Evolutionary conservation across 306 rosid genomes (phyloP).

Genomic region (Quercus aquifolioides): DNA sequence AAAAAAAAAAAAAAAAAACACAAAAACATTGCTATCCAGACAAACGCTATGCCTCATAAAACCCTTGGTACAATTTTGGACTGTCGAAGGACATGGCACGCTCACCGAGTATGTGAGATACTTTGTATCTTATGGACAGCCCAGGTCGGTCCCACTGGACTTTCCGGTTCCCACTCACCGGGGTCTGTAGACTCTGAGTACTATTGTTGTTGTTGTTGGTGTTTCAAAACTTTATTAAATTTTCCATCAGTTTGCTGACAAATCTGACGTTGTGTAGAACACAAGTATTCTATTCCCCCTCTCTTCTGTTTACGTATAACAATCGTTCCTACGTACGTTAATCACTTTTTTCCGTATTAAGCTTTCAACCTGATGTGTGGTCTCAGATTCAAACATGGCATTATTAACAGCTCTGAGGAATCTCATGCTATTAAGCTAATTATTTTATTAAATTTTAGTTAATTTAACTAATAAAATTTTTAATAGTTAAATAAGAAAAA

Average conservation of each 20-base stretch:
- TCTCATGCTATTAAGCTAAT: no score
- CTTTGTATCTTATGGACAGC: no score
- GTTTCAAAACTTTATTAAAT: background rate
- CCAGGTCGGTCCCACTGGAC: background rate
- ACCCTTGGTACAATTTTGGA: background rate
- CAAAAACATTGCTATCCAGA: no score
- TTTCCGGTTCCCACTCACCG: background rate
- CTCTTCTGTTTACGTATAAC: background rate
- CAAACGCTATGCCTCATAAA: no score
- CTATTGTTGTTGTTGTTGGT: no score
- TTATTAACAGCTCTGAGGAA: no score
- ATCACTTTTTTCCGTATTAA: background rate
- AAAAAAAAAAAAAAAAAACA: no score
- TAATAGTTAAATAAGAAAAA: fast-evolving
- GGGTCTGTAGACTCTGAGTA: background rate
- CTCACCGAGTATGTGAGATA: no score
- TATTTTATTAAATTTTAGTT: fast-evolving
- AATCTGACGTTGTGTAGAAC: slow-evolving; percentile 35
- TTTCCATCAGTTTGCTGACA: slow-evolving; percentile 4
- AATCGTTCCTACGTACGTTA: background rate
- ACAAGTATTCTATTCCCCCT: slow-evolving; percentile 16
- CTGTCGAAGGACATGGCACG: no score
- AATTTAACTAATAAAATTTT: no score
- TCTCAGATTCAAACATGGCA: background rate
- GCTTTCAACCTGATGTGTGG: background rate